Base-by-base conservation (phyloP, 1,139 yeast genomes). In the Nematodospora anomalae region DNA sequence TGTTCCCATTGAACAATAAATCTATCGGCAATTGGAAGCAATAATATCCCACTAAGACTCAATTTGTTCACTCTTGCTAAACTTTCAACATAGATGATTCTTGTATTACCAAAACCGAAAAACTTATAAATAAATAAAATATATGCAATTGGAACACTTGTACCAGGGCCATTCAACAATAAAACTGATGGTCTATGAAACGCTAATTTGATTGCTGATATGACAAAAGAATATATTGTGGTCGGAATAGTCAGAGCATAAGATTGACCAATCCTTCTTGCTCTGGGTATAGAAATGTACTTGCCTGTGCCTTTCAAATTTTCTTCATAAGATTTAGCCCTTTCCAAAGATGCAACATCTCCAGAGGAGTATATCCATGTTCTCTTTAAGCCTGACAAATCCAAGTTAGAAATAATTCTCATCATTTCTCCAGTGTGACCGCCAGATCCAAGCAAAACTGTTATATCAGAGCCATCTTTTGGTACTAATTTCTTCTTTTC, bases 351-450 rank as follows among this genome's bases (percentile, higher is more conserved):
- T 2, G 83, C 64, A 2, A 64, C 43, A 51, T 86, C 95, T 4
- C 80, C 86, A 1, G 79, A 66, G 1, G 74, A 71, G 1, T 65
- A 56, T 7, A 75, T 65, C 71, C 79, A 77, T 1, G 69, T 64
- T 37, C 78, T 50, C 6, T 58, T 38, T 14, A 67, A 51, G 3
- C 42, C 38, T 1, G 49, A 25, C 16, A 71, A 27, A 29, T 62
- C 47, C 27, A 60, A 50, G 41, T 67, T 64, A 4, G 63, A 55
- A 11, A 87, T 55, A 20, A 92, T 65, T 26, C 92, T 67, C 20
- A 89, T 57, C 95, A 92, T 87, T 57, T 92, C 97, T 1, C 97
- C 97, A 0, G 97, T 90, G 54, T 92, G 98, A 1, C 97, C 98
- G 0, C 77, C 98, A 2, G 94, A 84, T 0, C 95, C 95, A 4